Conservation (phyloP, 2,329 filamentous ascomycete genomes). For the Cryphonectria japonica region DNA sequence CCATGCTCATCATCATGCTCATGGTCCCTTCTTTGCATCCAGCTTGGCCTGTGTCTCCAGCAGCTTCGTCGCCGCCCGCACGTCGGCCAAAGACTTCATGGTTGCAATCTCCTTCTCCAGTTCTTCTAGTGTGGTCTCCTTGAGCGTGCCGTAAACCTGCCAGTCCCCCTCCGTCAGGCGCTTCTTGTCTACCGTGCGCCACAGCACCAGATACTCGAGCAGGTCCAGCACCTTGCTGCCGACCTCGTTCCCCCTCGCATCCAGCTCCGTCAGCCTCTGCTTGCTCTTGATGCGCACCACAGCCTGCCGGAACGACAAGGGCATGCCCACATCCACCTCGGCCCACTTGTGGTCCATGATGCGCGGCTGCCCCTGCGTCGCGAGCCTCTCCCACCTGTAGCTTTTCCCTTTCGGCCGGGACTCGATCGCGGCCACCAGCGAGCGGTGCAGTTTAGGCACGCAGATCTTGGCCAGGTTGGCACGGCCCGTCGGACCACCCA, state of each 20-base stretch:
- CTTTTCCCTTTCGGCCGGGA: conserved; percentile 50
- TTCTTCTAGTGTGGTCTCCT: conserved; percentile 54
- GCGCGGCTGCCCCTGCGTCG: conserved; percentile 54
- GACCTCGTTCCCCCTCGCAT: conserved; percentile 41
- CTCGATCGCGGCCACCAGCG: conserved; percentile 58
- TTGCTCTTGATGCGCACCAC: conserved; percentile 63
- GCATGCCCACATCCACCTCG: conserved; percentile 18
- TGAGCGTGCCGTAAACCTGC: conserved; percentile 67
- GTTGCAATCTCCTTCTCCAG: conserved; percentile 43
- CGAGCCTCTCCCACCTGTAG: conserved; percentile 58
- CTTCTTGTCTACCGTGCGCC: conserved; percentile 48
- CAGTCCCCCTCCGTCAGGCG: conserved; percentile 57
- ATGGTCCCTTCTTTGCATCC: background rate
- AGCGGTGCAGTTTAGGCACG: conserved; percentile 53
- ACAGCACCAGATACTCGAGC: conserved; percentile 68
- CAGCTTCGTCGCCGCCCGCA: conserved; percentile 39
- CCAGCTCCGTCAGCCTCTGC: conserved; percentile 55
- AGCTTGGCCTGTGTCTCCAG: conserved; percentile 31
- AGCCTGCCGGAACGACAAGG: conserved; percentile 57
- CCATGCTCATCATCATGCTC: background rate
- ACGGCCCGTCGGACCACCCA: conserved; percentile 50
- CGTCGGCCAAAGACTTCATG: conserved; percentile 34
- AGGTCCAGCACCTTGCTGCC: conserved; percentile 57
- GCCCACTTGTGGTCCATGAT: conserved; percentile 57
- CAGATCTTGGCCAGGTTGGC: conserved; percentile 57